Percentiles rank a stretch among this genome's conserved stretches.
These are phyloP conservation scores for Penicillium sp. DNA, from an alignment of 2,329 filamentous ascomycete genomes.

Conservation along the genomic window DNA sequence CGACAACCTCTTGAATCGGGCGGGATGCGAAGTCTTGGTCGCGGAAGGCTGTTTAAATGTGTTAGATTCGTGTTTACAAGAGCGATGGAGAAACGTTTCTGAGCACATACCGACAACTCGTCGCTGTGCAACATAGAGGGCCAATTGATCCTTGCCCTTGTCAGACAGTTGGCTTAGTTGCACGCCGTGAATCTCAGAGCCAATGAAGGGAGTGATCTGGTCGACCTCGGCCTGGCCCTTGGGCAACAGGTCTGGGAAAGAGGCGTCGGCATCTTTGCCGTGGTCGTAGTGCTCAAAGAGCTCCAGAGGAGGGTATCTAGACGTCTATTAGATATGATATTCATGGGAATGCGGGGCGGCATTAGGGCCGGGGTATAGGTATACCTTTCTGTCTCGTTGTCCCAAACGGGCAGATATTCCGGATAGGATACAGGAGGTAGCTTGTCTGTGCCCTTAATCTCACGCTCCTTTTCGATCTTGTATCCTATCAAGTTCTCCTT, in stretches of 20 bases:
- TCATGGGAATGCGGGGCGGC: too few relatives aligned
- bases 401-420: slow-evolving; percentile 72
- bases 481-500: slow-evolving; percentile 41
- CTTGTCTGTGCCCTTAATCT: slow-evolving; percentile 55
- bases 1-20: slow-evolving; percentile 67
- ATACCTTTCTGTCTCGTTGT: slow-evolving; percentile 52
- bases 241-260: slow-evolving; percentile 67
- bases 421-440: slow-evolving; percentile 63
- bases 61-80: neutral
- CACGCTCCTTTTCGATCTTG: slow-evolving; percentile 49
- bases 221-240: slow-evolving; percentile 46
- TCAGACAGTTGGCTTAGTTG: slow-evolving; percentile 68
- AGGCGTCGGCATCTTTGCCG: slow-evolving; percentile 70
- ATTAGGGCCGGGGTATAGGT: neutral
- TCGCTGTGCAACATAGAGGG: slow-evolving; percentile 48
- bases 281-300: slow-evolving; percentile 73
- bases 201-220: slow-evolving; percentile 71
- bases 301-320: slow-evolving; percentile 60
- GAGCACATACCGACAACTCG: slow-evolving; percentile 65
- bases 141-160: slow-evolving; percentile 73
- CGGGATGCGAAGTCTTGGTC: slow-evolving; percentile 71
- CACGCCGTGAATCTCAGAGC: slow-evolving; percentile 68
- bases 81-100: neutral
- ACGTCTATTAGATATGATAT: neutral
- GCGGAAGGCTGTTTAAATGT: slow-evolving; percentile 58